Conservation (phyloP, 1,284 basidiomycete species). For the Volvariella volvacea region DNA sequence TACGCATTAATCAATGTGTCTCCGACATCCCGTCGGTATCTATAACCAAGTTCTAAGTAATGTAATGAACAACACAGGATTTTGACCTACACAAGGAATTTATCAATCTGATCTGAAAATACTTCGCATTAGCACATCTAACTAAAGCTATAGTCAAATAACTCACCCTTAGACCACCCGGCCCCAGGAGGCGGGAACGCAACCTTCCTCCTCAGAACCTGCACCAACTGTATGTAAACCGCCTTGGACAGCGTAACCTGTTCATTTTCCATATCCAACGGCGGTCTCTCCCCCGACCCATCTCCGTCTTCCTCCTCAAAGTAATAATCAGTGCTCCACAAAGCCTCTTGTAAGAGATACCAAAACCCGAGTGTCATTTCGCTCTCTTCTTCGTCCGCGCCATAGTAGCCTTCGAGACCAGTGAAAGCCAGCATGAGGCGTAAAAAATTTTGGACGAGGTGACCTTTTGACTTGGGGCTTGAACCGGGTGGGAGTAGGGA, state of each 20-base stretch:
- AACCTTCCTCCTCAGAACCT: conserved; percentile 65
- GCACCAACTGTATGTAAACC: conserved; percentile 74
- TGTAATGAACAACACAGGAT: conserved; percentile 11
- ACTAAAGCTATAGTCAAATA: conserved; percentile 1
- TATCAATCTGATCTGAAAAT: conserved; percentile 61
- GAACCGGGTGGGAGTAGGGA: conserved; percentile 13
- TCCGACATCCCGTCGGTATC: conserved; percentile 83
- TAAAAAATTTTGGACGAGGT: conserved; percentile 66
- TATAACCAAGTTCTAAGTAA: conserved; percentile 19
- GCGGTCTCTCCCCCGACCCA: conserved; percentile 5
- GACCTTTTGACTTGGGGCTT: conserved; percentile 31
- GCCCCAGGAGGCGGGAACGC: conserved; percentile 53
- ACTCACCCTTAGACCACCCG: conserved; percentile 66
- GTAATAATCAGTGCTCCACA: conserved; percentile 72
- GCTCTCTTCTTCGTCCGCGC: conserved; percentile 78
- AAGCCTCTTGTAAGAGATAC: conserved; percentile 82
- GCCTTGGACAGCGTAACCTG: conserved; percentile 56
- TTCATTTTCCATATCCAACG: conserved; percentile 6
- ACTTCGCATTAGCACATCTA: background rate
- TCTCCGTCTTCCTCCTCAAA: conserved; percentile 32
- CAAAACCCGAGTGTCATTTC: conserved; percentile 85
- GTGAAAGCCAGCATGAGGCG: conserved; percentile 70
- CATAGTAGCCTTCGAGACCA: conserved; percentile 68
- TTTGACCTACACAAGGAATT: conserved; percentile 55
- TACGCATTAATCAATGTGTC: conserved; percentile 89